Conservation (phyloP, 106 monocot genomes). For the Narthecium ossifragum region DNA sequence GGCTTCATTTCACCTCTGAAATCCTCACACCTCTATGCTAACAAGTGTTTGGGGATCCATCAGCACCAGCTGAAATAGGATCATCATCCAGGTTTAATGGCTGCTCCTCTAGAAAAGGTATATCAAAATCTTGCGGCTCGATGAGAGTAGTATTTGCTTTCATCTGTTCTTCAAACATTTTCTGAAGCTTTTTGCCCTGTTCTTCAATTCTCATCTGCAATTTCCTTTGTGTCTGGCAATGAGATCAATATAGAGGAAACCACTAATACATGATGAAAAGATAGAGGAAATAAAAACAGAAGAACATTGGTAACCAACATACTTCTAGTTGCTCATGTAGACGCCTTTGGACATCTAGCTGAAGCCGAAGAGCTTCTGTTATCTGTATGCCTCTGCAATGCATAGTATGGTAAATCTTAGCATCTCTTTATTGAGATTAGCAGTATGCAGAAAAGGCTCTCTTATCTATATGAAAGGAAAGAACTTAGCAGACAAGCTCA, state of each 20-base stretch:
- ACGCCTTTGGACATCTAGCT: slow-evolving; percentile 47
- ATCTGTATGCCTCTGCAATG: slow-evolving; percentile 41
- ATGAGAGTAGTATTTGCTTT: slow-evolving; percentile 20
- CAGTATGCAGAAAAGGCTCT: too few relatives aligned
- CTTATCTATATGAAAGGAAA: not conserved
- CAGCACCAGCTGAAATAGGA: not conserved
- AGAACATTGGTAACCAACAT: not conserved
- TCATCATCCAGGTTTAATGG: not conserved
- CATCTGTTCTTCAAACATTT: slow-evolving; percentile 41
- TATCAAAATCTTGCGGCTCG: slow-evolving; percentile 12
- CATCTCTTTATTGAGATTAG: too few relatives aligned
- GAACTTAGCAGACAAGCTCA: not conserved
- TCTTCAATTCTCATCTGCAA: slow-evolving; percentile 42
- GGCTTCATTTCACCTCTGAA: too few relatives aligned
- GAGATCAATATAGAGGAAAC: not conserved
- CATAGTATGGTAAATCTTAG: too few relatives aligned
- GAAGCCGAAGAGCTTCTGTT: slow-evolving; percentile 44
- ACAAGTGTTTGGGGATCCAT: slow-evolving; percentile 3
- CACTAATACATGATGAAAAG: too few relatives aligned
- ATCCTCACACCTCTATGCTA: too few relatives aligned
- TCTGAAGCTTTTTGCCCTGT: slow-evolving; percentile 33
- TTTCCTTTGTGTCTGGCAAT: slow-evolving; percentile 28
- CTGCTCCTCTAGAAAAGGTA: slow-evolving; percentile 6
- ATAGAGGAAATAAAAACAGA: too few relatives aligned
- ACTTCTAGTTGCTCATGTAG: slow-evolving; percentile 53